Percentiles rank a stretch among this genome's conserved stretches.
These are phyloP conservation scores for Breynia disticha DNA, from an alignment of 441 rosid genomes.

Conservation along the genomic window DNA sequence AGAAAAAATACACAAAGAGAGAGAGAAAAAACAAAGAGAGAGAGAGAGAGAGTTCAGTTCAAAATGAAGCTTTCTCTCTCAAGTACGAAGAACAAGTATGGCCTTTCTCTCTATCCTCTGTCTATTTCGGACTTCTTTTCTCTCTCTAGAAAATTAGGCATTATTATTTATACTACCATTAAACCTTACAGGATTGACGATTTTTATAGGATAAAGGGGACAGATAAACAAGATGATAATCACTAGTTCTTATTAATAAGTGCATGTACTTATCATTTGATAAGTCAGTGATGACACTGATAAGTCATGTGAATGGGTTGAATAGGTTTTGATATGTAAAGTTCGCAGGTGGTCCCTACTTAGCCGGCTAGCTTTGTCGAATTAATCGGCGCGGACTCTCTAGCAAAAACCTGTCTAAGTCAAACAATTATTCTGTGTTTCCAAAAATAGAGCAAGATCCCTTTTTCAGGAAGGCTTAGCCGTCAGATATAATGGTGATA, in stretches of 20 bases:
- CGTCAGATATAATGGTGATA: not conserved
- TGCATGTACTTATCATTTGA: not conserved
- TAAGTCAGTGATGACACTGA: not conserved
- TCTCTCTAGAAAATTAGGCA: conserved; percentile 16
- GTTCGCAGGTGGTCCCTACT: conserved; percentile 19
- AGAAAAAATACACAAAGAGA: not conserved
- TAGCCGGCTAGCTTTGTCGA: conserved; percentile 64
- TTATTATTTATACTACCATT: conserved; percentile 12
- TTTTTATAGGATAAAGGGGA: conserved; percentile 46
- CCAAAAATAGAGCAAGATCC: not conserved
- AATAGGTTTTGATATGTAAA: rapidly evolving
- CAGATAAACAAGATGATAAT: conserved; percentile 45
- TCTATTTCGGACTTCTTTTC: conserved; percentile 1
- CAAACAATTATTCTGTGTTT: not conserved
- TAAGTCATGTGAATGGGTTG: rapidly evolving
- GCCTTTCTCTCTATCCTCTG: conserved; percentile 13
- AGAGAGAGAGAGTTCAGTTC: conserved; percentile 12
- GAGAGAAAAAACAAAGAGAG: not conserved
- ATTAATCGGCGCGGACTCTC: conserved; percentile 69
- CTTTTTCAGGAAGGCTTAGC: not conserved
- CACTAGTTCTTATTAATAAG: too few relatives aligned
- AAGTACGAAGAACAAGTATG: not conserved
- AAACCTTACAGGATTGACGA: conserved; percentile 52
- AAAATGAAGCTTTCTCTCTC: conserved; percentile 5
- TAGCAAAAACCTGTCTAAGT: conserved; percentile 47